Evolutionary conservation across 2,329 filamentous ascomycete species (phyloP), one percentile per base, ranked within the genome.

Genomic region (Thyridium curvatum): DNA sequence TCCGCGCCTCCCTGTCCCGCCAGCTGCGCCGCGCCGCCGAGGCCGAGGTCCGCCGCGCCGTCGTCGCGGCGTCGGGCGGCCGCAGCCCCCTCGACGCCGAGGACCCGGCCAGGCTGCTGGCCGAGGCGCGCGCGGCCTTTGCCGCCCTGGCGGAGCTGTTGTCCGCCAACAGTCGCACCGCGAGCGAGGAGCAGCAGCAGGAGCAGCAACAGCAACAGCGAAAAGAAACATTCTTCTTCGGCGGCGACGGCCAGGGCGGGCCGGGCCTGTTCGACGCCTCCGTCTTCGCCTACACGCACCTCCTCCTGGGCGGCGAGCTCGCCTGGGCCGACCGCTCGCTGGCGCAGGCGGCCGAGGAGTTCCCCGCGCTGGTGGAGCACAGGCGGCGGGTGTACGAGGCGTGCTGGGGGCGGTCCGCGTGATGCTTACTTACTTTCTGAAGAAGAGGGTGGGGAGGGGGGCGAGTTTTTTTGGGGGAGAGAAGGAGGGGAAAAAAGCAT

Each of bases 271-370:
- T 97, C 50, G 93, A 98, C 62, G 90, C 91, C 7, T 80, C 79
- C 39, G 77, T 97, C 3, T 97, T 96, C 63, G 82, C 88, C 4
- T 98, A 96, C 60, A 90, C 86, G 0, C 79, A 94, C 59, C 66
- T 94, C 37, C 68, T 97, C 38, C 62, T 94, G 28, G 53, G 52
- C 2, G 30, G 13, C 52, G 44, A 44, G 8, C 46, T 88, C 46
- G 67, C 62, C 2, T 90, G 86, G 85, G 67, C 65, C 42, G 77
- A 86, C 41, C 72, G 71, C 43, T 66, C 69, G 38, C 62, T 94
- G 37, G 67, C 60, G 12, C 68, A 73, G 40, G 63, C 75, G 37
- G 54, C 94, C 41, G 60, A 58, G 37, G 65, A 65, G 41, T 74
- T 79, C 50, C 65, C 68, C 7, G 81, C 79, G 49, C 66, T 96